Evolutionary conservation across 2,329 filamentous ascomycete species (phyloP).

Genomic region (Alternaria ventricosa): DNA sequence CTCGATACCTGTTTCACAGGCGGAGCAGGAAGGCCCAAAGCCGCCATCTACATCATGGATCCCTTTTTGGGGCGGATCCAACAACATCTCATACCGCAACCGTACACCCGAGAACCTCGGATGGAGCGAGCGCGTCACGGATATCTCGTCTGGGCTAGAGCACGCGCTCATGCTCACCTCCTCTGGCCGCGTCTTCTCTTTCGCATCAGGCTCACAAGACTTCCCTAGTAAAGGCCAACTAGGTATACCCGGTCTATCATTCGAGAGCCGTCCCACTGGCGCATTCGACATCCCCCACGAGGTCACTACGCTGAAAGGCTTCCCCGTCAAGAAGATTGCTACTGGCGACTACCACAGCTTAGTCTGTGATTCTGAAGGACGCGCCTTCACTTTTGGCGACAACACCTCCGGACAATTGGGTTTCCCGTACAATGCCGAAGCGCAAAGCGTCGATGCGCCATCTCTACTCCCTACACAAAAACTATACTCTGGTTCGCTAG

Average conservation of each 20-base stretch:
- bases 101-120: conserved; percentile 69
- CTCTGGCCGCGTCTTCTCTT: conserved; percentile 83
- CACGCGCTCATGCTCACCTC: conserved; percentile 87
- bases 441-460: conserved; percentile 71
- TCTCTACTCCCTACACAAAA: conserved; percentile 72
- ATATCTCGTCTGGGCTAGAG: conserved; percentile 80
- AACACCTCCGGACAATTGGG: conserved; percentile 92
- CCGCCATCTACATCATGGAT: conserved; percentile 72
- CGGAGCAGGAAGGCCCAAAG: conserved; percentile 74
- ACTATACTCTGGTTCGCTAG: conserved; percentile 72
- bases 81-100: conserved; percentile 72
- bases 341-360: conserved; percentile 87
- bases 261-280: conserved; percentile 76
- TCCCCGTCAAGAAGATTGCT: conserved; percentile 76
- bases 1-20: conserved; percentile 77
- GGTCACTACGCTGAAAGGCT: conserved; percentile 72
- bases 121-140: conserved; percentile 74
- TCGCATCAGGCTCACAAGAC: conserved; percentile 77
- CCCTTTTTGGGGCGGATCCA: conserved; percentile 71
- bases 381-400: conserved; percentile 87
- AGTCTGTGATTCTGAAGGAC: conserved; percentile 75
- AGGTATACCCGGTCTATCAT: conserved; percentile 82
- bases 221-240: conserved; percentile 87
- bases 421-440: conserved; percentile 70
- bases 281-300: conserved; percentile 85